Conservation (phyloP, 1,139 yeast species). For the Suhomyces panamericanus region DNA sequence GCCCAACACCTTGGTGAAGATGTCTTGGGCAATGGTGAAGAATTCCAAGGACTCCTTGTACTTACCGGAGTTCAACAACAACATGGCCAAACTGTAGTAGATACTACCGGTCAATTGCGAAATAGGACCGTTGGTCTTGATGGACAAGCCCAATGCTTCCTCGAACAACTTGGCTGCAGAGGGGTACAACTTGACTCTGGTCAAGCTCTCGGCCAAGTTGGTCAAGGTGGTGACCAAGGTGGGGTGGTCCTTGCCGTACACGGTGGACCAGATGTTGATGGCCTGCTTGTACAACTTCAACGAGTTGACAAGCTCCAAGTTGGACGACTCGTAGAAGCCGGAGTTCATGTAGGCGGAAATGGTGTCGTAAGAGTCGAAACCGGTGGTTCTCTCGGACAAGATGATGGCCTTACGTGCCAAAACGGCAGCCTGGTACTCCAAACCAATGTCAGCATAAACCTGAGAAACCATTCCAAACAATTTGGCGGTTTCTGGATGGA, state of each 20-base stretch:
- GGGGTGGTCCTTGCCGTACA: slow-evolving; percentile 65
- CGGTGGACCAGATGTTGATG: slow-evolving; percentile 53
- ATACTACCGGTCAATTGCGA: slow-evolving; percentile 61
- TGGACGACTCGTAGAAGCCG: slow-evolving; percentile 68
- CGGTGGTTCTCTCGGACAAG: slow-evolving; percentile 76
- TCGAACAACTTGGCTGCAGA: slow-evolving; percentile 39
- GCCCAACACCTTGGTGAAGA: slow-evolving; percentile 59
- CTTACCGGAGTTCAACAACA: slow-evolving; percentile 54
- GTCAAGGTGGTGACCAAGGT: slow-evolving; percentile 65
- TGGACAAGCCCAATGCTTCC: slow-evolving; percentile 52
- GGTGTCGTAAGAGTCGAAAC: slow-evolving; percentile 78
- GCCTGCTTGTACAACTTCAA: slow-evolving; percentile 64
- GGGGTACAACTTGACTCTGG: slow-evolving; percentile 45
- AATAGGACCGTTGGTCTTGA: slow-evolving; percentile 52
- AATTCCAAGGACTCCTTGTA: slow-evolving; percentile 55
- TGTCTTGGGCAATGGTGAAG: slow-evolving; percentile 51
- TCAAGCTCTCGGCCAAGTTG: slow-evolving; percentile 62
- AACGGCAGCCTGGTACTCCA: slow-evolving; percentile 60
- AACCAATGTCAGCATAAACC: slow-evolving; percentile 62
- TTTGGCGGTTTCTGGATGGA: slow-evolving; percentile 78
- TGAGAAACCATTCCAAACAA: slow-evolving; percentile 68
- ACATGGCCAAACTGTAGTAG: slow-evolving; percentile 67
- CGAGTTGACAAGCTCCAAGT: slow-evolving; percentile 60
- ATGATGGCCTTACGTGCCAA: slow-evolving; percentile 70
- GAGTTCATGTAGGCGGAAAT: slow-evolving; percentile 71